Conservation (phyloP, 192 early-diverging fungal species). For the Coemansia sp. region DNA sequence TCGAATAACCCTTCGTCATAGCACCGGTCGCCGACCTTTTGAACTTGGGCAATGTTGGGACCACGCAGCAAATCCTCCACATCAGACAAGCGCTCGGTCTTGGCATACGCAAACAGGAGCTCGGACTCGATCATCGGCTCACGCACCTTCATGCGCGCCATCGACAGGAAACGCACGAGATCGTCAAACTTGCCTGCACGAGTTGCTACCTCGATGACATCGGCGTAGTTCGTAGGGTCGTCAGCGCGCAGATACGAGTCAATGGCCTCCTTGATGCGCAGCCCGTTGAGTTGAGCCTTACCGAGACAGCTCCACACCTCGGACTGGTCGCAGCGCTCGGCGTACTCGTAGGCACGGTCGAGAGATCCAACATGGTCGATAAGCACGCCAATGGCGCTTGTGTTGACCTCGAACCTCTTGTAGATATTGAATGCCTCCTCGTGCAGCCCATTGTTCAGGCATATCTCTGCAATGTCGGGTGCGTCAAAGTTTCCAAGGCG, state of each 20-base stretch:
- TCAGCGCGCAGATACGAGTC: constrained; percentile 97
- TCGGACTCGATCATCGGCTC: constrained; percentile 97
- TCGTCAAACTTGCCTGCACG: constrained; percentile 92
- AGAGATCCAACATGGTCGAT: constrained; percentile 91
- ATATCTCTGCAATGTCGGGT: constrained; percentile 96
- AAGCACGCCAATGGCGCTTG: constrained; percentile 86
- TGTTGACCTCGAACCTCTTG: constrained; percentile 91
- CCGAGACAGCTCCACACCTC: constrained; percentile 96
- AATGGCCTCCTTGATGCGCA: constrained; percentile 94
- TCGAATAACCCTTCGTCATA: constrained; percentile 90
- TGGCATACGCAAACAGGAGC: constrained; percentile 93
- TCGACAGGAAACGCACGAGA: constrained; percentile 89
- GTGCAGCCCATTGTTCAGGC: constrained; percentile 82
- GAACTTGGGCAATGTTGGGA: constrained; percentile 95
- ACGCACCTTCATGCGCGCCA: constrained; percentile 94
- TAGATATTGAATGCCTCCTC: constrained; percentile 98
- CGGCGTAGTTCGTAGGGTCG: constrained; percentile 84
- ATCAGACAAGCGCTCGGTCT: constrained; percentile 88
- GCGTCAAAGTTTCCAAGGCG: constrained; percentile 96
- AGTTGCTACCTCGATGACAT: constrained; percentile 82
- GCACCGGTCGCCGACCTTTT: constrained; percentile 92
- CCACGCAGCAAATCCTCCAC: constrained; percentile 91
- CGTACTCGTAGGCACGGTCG: constrained; percentile 95
- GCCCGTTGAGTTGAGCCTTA: constrained; percentile 88
- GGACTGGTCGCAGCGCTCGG: constrained; percentile 86